A percentile compares a stretch with the other conserved stretches of the same genome.
These are phyloP conservation scores for Citrullus mucosospermus DNA, from an alignment of 306 rosid species.

Conservation along the genomic window DNA sequence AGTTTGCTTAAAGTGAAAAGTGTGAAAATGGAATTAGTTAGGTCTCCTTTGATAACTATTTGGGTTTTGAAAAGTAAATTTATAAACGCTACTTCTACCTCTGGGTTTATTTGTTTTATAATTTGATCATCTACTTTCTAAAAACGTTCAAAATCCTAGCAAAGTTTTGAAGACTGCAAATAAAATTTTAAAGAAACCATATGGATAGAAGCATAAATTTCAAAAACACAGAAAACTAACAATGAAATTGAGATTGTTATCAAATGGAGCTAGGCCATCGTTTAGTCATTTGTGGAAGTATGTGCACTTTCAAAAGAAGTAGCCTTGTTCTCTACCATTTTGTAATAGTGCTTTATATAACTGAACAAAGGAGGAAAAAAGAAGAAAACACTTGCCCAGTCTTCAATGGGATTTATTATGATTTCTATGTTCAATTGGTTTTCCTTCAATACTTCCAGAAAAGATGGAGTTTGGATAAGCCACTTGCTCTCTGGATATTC, in stretches of 20 bases:
- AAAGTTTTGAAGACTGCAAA: too few relatives aligned
- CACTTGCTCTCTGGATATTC: conserved; percentile 94
- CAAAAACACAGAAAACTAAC: too few relatives aligned
- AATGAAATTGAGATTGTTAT: too few relatives aligned
- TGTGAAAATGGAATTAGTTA: background rate
- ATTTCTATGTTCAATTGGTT: background rate
- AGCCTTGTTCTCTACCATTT: background rate
- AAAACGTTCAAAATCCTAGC: too few relatives aligned
- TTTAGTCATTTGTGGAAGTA: too few relatives aligned
- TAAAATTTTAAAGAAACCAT: too few relatives aligned
- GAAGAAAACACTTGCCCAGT: background rate
- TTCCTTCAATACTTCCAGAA: conserved; percentile 32
- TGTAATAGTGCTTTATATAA: background rate
- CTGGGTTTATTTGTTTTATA: too few relatives aligned
- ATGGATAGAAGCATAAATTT: too few relatives aligned
- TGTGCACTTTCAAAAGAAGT: too few relatives aligned
- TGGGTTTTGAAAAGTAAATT: background rate
- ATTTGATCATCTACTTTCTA: too few relatives aligned
- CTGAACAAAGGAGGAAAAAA: background rate
- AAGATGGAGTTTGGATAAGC: conserved; percentile 91
- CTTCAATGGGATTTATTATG: background rate
- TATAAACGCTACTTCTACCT: background rate
- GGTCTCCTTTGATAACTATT: background rate
- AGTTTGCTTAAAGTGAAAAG: background rate
- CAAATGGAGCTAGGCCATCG: too few relatives aligned